Evolutionary conservation across 805 yeast species (phyloP).

Genomic region (Candida sithepensis): DNA sequence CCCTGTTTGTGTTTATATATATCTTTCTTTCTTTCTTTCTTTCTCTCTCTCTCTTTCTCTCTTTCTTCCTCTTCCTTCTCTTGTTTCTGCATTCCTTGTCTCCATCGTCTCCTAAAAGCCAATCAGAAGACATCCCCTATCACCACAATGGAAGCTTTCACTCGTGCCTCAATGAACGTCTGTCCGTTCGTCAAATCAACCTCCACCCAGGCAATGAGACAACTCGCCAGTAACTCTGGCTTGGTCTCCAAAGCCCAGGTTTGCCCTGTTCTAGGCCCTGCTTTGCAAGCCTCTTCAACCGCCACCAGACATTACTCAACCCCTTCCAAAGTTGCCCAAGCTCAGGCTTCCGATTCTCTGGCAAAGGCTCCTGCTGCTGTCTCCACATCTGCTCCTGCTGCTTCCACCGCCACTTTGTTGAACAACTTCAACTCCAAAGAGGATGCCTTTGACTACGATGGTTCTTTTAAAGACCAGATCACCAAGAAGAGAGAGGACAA

Average conservation of each 20-base stretch:
- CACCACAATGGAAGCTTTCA: slow-evolving; percentile 68
- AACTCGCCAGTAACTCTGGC: slow-evolving; percentile 41
- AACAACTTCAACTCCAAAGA: slow-evolving; percentile 41
- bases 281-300: slow-evolving; percentile 38
- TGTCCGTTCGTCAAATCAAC: slow-evolving; percentile 77
- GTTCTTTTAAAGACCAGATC: slow-evolving; percentile 64
- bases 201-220: slow-evolving; percentile 57
- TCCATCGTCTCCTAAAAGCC: not conserved
- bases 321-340: slow-evolving; percentile 42
- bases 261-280: slow-evolving; percentile 92
- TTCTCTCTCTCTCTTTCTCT: no score
- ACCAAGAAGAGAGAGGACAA: slow-evolving; percentile 76
- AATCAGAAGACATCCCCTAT: not conserved
- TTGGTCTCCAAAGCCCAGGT: slow-evolving; percentile 58
- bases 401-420: slow-evolving; percentile 30
- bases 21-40: no score
- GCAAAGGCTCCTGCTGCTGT: slow-evolving; percentile 18
- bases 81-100: not conserved
- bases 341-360: slow-evolving; percentile 40
- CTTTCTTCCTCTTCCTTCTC: not conserved
- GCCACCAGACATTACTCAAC: slow-evolving; percentile 42
- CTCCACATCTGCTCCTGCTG: slow-evolving; percentile 26
- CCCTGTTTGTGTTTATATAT: no score
- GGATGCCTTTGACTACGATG: slow-evolving; percentile 63
- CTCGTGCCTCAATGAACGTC: slow-evolving; percentile 69